phyloP scores from a whole-genome alignment of 371 early-diverging fungal genomes.

The Circinella minor region DNA sequence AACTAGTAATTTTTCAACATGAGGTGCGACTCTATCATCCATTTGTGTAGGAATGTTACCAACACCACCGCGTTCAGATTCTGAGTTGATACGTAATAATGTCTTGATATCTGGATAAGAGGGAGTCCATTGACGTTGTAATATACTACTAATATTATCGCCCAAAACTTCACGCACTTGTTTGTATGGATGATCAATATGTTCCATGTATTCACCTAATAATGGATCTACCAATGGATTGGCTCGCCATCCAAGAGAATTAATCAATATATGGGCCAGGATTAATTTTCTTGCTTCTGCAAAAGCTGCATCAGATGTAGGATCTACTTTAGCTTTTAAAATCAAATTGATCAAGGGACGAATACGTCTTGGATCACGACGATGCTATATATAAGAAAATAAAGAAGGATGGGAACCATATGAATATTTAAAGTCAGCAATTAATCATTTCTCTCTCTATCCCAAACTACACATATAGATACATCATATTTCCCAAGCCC shows the following conservation, averaged over 20 bases:
- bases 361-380: slow-evolving; percentile 86
- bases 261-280: slow-evolving; percentile 62
- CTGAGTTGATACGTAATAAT: neutral
- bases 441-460: no score
- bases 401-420: neutral
- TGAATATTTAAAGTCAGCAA: neutral
- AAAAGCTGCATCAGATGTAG: slow-evolving; percentile 81
- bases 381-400: slow-evolving; percentile 27
- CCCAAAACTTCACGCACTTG: slow-evolving; percentile 87
- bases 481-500: no score
- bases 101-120: slow-evolving; percentile 31
- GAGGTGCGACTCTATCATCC: slow-evolving; percentile 31
- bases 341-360: slow-evolving; percentile 73
- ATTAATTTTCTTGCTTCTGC: slow-evolving; percentile 80
- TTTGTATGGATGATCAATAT: slow-evolving; percentile 83
- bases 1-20: slow-evolving; percentile 28
- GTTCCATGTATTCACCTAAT: slow-evolving; percentile 56
- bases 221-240: slow-evolving; percentile 48
- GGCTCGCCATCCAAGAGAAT: slow-evolving; percentile 73
- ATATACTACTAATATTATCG: slow-evolving; percentile 65
- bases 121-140: slow-evolving; percentile 72
- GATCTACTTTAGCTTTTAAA: slow-evolving; percentile 72
- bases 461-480: no score
- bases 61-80: slow-evolving; percentile 23
- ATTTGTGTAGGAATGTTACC: slow-evolving; percentile 47